Percentiles rank a stretch among this genome's conserved stretches.
These are phyloP conservation scores for Actinomortierella wolfii DNA, from an alignment of 371 early-diverging fungal genomes.

Conservation along the genomic window DNA sequence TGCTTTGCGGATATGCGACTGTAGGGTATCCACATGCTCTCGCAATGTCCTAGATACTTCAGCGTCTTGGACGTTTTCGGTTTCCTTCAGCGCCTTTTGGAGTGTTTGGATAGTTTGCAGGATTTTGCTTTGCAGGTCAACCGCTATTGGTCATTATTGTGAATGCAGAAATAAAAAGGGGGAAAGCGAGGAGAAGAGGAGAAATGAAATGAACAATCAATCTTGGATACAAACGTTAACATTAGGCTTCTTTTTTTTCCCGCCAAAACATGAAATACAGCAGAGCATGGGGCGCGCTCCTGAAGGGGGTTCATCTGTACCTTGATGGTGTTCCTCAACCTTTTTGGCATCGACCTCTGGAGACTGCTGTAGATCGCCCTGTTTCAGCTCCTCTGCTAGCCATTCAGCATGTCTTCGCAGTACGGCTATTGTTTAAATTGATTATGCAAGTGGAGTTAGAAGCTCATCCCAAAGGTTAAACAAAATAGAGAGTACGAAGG, in stretches of 20 bases:
- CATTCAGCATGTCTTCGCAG: no score
- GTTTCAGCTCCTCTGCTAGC: no score
- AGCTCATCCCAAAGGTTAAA: no score
- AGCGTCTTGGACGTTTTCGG: conserved; percentile 39
- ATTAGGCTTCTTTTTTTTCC: background rate
- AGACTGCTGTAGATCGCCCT: no score
- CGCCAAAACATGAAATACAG: background rate
- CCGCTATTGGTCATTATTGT: no score
- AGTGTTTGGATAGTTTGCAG: conserved; percentile 16
- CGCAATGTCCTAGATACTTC: conserved; percentile 31
- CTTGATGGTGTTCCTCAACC: no score
- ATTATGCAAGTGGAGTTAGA: no score
- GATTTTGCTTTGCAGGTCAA: conserved; percentile 24
- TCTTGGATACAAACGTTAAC: background rate
- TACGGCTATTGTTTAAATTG: no score
- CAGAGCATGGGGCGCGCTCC: no score
- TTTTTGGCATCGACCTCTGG: no score
- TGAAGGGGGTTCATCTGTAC: no score
- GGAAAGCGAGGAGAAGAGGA: background rate
- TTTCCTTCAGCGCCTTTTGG: conserved; percentile 24
- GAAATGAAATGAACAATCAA: background rate
- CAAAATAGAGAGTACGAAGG: no score
- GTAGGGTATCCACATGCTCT: conserved; percentile 25
- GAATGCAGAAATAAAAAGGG: background rate
- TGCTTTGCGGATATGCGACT: conserved; percentile 16